phyloP scores from a whole-genome alignment of 805 yeast genomes.

The Kazachstania bromeliacearum region DNA sequence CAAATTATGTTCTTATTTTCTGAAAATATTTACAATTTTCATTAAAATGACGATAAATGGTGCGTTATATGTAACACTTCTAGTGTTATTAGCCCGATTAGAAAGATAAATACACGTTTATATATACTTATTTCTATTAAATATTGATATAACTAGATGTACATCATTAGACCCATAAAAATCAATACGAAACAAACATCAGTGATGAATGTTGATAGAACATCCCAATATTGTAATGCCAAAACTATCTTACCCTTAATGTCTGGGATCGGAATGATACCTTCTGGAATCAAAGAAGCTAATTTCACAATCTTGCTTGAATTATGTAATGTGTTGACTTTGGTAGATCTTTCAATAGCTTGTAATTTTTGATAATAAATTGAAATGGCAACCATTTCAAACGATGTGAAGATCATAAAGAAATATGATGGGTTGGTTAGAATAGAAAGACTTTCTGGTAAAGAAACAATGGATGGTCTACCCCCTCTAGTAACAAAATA shows the following conservation, averaged over 20 bases:
- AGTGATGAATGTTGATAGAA: conserved; percentile 26
- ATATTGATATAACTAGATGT: background rate
- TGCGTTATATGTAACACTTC: too few species aligned
- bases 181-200: conserved; percentile 28
- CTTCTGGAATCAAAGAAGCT: conserved; percentile 28
- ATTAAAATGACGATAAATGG: background rate
- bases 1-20: conserved; percentile 2
- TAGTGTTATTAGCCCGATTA: too few species aligned
- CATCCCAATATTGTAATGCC: conserved; percentile 26
- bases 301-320: conserved; percentile 24
- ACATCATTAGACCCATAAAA: conserved; percentile 17
- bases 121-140: too few species aligned
- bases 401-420: conserved; percentile 26
- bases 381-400: conserved; percentile 29
- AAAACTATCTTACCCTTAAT: conserved; percentile 20
- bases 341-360: conserved; percentile 18
- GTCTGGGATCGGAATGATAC: conserved; percentile 24
- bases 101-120: too few species aligned
- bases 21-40: conserved; percentile 2
- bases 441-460: conserved; percentile 4
- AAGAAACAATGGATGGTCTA: conserved; percentile 3
- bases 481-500: conserved; percentile 19
- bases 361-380: conserved; percentile 24
- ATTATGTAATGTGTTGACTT: conserved; percentile 21
- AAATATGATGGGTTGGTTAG: conserved; percentile 23